Evolutionary conservation across 257 asterid species (phyloP), one percentile per base, ranked within the genome.

Genomic region (Linaria vulgaris): DNA sequence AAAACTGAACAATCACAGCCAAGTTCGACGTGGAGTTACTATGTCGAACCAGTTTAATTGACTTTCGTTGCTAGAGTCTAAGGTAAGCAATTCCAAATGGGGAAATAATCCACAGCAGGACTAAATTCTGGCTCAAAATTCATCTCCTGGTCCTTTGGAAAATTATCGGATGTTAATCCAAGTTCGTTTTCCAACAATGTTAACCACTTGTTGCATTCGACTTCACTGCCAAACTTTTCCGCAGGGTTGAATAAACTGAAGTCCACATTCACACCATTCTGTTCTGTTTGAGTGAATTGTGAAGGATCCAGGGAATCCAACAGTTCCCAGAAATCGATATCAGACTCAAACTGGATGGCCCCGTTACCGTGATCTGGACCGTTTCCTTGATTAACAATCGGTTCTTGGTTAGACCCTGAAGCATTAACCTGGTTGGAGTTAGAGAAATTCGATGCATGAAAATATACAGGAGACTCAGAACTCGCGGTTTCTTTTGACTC

Each of bases 151-250:
- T 16, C 27, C 52, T 15, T 13, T 39, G 45, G 14, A 48, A 12
- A 39, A 22, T 63, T 57, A 22, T 66, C 73, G 48, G 68, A 41
- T 22, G 37, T 49, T 20, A 87, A 77, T 70, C 83, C 88, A 37
- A 85, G 83, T 61, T 82, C 96, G 64, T 73, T 60, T 71, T 85
- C 91, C 50, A 83, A 61, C 58, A 74, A 34, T 69, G 50, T 76
- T 69, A 83, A 59, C 94, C 94, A 88, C 68, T 69, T 61, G 22
- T 53, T 53, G 44, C 55, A 69, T 55, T 70, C 84, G 6, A 44
- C 61, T 3, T 68, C 77, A 16, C 50, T 46, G 0, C 41, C 67
- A 4, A 56, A 43, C 4, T 23, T 61, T 22, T 61, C 74, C 14
- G 11, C 56, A 1, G 25, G 37, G 6, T 15, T 21, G 9, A 45